phyloP scores from a whole-genome alignment of 495 filamentous ascomycete genomes.

The Paragyromitra xinjiangensis region DNA sequence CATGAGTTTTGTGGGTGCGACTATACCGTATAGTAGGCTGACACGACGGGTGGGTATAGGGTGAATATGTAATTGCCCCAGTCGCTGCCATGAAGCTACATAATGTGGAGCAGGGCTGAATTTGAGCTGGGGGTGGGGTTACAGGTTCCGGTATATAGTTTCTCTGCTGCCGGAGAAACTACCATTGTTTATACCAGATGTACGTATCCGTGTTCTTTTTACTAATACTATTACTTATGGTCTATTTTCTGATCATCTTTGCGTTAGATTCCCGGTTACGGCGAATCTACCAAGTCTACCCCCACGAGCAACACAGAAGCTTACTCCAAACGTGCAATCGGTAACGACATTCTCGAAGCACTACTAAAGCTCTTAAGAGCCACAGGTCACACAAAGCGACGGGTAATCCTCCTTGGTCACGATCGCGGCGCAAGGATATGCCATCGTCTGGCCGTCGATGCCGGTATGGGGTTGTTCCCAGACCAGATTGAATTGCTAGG shows the following conservation, averaged over 20 bases:
- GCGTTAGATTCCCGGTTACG: slow-evolving; percentile 63
- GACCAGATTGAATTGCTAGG: slow-evolving; percentile 57
- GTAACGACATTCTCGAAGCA: slow-evolving; percentile 58
- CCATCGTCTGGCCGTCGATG: slow-evolving; percentile 62
- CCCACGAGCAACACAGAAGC: slow-evolving; percentile 53
- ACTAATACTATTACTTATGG: neutral
- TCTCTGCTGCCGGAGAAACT: slow-evolving; percentile 44
- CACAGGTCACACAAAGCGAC: neutral
- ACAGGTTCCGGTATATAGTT: slow-evolving; percentile 56
- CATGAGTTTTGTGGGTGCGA: neutral
- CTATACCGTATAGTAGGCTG: neutral
- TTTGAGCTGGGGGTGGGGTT: neutral
- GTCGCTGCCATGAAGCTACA: neutral
- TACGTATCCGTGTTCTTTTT: slow-evolving; percentile 5
- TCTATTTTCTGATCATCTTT: neutral
- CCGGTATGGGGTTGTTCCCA: slow-evolving; percentile 22
- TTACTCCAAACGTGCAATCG: slow-evolving; percentile 60
- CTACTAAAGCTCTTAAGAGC: slow-evolving; percentile 24
- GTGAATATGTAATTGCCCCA: slow-evolving; percentile 41
- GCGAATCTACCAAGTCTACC: slow-evolving; percentile 57
- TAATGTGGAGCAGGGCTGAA: neutral
- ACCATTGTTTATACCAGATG: slow-evolving; percentile 61
- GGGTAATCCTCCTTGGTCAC: slow-evolving; percentile 61
- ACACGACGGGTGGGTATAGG: slow-evolving; percentile 18
- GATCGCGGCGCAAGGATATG: slow-evolving; percentile 64